These are phyloP conservation scores for Elongisporangium senticosum DNA, from an alignment of 352 stramenopile species.

Conservation along the genomic window DNA sequence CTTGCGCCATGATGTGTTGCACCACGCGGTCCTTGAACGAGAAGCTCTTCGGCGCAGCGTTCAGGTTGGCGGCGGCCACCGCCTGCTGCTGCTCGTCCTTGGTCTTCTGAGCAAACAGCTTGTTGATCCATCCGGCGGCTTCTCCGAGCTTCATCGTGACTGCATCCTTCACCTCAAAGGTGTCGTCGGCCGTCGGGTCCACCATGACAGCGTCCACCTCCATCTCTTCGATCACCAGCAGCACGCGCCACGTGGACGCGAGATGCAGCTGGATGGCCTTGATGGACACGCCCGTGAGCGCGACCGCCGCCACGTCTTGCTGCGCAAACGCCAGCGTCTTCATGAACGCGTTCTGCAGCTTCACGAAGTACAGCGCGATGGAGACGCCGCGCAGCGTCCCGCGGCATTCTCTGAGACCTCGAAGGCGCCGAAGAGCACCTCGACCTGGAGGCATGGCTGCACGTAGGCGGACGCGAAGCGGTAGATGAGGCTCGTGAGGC, in stretches of 20 bases:
- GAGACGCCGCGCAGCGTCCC: slow-evolving; percentile 34
- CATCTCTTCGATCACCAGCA: slow-evolving; percentile 47
- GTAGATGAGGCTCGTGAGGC: slow-evolving; percentile 50
- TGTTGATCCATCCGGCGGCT: slow-evolving; percentile 26
- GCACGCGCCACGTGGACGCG: slow-evolving; percentile 44
- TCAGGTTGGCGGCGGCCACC: slow-evolving; percentile 1
- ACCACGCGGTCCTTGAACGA: slow-evolving; percentile 60
- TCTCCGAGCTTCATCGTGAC: slow-evolving; percentile 53
- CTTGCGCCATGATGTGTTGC: slow-evolving; percentile 50
- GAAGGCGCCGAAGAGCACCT: slow-evolving; percentile 47
- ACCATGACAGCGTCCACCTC: slow-evolving; percentile 32
- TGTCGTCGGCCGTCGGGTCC: slow-evolving; percentile 31
- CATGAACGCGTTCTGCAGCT: slow-evolving; percentile 43
- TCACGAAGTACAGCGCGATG: slow-evolving; percentile 50
- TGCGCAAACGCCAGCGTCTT: slow-evolving; percentile 54
- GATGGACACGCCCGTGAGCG: slow-evolving; percentile 28
- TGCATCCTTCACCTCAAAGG: slow-evolving; percentile 42
- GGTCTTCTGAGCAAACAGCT: slow-evolving; percentile 27
- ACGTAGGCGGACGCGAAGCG: slow-evolving; percentile 45
- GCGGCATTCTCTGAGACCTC: slow-evolving; percentile 14
- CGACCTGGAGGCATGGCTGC: slow-evolving; percentile 40
- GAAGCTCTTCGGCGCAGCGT: slow-evolving; percentile 21
- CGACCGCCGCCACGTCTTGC: slow-evolving; percentile 41
- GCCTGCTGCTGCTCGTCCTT: slow-evolving; percentile 24
- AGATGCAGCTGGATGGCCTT: slow-evolving; percentile 43